phyloP scores from a whole-genome alignment of 495 filamentous ascomycete species.

The Hyaloscypha bicolor region DNA sequence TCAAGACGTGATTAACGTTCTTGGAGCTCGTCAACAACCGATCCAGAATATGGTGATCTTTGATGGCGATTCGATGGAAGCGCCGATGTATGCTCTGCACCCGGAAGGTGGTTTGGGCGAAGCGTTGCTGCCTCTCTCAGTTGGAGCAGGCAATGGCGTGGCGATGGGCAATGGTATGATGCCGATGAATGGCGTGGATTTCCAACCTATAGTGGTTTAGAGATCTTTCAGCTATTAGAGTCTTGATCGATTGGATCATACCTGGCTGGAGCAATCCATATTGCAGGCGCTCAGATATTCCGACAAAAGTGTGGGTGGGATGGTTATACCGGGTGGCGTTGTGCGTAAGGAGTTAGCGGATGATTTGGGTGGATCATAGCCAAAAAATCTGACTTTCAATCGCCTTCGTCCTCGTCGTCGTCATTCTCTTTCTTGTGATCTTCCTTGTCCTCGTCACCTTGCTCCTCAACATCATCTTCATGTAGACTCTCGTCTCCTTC shows the following conservation, averaged over 20 bases:
- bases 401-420: constrained; percentile 14
- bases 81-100: constrained; percentile 80
- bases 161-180: constrained; percentile 15
- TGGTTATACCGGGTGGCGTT: constrained; percentile 16
- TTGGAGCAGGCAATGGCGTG: constrained; percentile 18
- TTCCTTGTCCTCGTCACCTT: constrained; percentile 12
- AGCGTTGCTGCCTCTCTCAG: constrained; percentile 35
- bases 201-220: constrained; percentile 26
- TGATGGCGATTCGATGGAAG: constrained; percentile 78
- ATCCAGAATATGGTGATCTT: constrained; percentile 94
- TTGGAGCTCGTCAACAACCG: constrained; percentile 87
- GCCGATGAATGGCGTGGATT: constrained; percentile 17
- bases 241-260: too few species aligned
- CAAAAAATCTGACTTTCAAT: constrained; percentile 18
- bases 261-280: not conserved
- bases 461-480: constrained; percentile 1
- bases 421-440: not conserved
- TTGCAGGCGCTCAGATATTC: not conserved
- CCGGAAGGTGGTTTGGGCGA: constrained; percentile 56
- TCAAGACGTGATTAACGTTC: constrained; percentile 96
- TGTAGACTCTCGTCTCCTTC: constrained; percentile 12
- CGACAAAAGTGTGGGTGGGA: constrained; percentile 2
- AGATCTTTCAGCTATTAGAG: not conserved
- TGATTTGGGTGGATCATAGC: constrained; percentile 7
- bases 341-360: constrained; percentile 3